Percentiles rank a stretch among this genome's conserved stretches.
These are phyloP conservation scores for Ophiostoma ulmi DNA, from an alignment of 2,329 filamentous ascomycete genomes.

Conservation along the genomic window DNA sequence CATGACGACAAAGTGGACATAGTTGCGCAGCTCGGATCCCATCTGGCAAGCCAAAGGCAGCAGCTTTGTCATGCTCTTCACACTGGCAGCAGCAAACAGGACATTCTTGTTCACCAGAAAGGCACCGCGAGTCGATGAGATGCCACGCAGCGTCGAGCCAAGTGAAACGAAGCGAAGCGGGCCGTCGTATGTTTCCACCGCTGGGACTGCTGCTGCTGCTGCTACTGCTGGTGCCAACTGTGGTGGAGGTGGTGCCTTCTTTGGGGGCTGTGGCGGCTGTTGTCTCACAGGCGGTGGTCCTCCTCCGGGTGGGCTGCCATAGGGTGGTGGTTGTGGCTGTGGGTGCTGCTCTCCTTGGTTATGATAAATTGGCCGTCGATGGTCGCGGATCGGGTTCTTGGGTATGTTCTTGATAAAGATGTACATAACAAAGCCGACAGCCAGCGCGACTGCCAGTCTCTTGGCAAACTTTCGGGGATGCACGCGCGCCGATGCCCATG, in stretches of 20 bases:
- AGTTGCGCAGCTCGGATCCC: constrained; percentile 61
- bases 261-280: background rate
- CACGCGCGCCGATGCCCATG: constrained; percentile 46
- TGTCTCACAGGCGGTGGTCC: background rate
- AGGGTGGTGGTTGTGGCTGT: background rate
- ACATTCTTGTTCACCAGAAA: constrained; percentile 60
- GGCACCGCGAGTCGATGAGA: constrained; percentile 50
- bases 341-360: constrained; percentile 25
- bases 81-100: constrained; percentile 70
- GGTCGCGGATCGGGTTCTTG: constrained; percentile 38
- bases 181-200: constrained; percentile 52
- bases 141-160: constrained; percentile 56
- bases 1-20: constrained; percentile 77
- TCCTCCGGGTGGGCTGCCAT: background rate
- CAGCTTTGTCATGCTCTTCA: constrained; percentile 66
- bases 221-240: constrained; percentile 2
- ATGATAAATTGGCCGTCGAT: constrained; percentile 38
- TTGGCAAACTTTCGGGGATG: constrained; percentile 50
- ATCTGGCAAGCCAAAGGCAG: constrained; percentile 85
- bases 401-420: constrained; percentile 62
- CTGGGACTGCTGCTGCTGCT: background rate
- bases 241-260: background rate
- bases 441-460: constrained; percentile 45
- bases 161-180: constrained; percentile 64
- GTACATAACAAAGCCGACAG: constrained; percentile 52